Base-by-base conservation (phyloP, 495 filamentous ascomycete species). In the Talaromyces thailandensis region DNA sequence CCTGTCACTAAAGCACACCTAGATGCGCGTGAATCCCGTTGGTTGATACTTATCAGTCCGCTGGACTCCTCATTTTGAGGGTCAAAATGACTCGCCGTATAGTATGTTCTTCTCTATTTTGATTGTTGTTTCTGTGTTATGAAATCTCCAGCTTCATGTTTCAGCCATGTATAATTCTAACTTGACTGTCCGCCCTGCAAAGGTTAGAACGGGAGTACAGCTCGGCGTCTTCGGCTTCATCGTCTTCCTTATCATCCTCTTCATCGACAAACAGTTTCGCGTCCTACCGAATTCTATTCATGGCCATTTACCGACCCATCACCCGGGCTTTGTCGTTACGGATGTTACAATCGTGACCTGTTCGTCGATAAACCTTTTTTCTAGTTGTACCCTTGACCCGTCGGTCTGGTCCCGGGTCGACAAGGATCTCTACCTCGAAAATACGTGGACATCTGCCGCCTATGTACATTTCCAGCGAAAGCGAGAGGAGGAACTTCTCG, bases 281-380 rank as follows among this genome's bases (percentile, higher is more conserved):
- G 88, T 95, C 65, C 84, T 96, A 16, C 91, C 91, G n/a, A 80
- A 84, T 65, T 82, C 86, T 60, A 84, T 96, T 60, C 91, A 96
- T 77, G 85, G 86, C 71, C 86, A 89, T 69, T 83, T 96, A 60
- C 91, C 91, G 7, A 82, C 85, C 62, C 91, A 96, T 72, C 89
- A 93, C 65, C 77, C 87, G 51, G 91, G 90, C 60, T 81, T 84
- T 48, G 84, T 94, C 69, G 85, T 98, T 70, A 96, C 91, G 66
- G 94, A 98, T 78, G 84, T 98, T 65, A 90, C 86, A n/a, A 79
- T 96, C 62, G 83, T 81, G 6, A 86, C 81, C 53, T 98, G 95
- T 75, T 89, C 86, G 4, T 75, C 79, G 12, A 59, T 93, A 63
- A 92, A 92, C 71, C 70, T 87, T 43, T 86, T 97, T 60, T 88